phyloP scores from a whole-genome alignment of 345 rosid species.

The Linum usitatissimum region DNA sequence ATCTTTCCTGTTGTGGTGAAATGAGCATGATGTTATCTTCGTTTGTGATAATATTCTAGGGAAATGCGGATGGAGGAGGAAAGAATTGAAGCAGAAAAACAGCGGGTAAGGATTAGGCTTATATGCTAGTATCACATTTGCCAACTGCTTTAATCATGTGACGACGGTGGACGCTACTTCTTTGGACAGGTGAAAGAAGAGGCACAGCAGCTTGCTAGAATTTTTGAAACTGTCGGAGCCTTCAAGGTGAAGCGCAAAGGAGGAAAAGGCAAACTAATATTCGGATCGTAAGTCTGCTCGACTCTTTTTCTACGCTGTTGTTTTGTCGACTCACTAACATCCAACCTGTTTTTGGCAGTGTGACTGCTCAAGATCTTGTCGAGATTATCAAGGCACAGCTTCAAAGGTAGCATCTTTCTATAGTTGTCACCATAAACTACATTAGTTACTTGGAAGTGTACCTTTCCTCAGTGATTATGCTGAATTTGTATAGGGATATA shows the following conservation, averaged over 20 bases:
- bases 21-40: not conserved
- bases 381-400: conserved; percentile 92
- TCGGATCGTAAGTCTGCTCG: conserved; percentile 59
- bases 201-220: conserved; percentile 64
- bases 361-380: conserved; percentile 85
- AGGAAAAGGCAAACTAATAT: conserved; percentile 78
- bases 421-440: not conserved
- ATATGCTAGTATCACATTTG: not conserved
- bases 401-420: conserved; percentile 45
- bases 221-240: conserved; percentile 87
- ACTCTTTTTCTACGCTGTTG: conserved; percentile 1
- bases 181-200: conserved; percentile 80
- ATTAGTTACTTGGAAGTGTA: too few relatives aligned
- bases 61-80: conserved; percentile 81
- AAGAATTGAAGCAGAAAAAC: conserved; percentile 85
- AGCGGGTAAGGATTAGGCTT: conserved; percentile 42
- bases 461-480: not conserved
- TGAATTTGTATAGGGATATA: conserved; percentile 45
- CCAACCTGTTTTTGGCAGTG: conserved; percentile 34
- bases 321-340: conserved; percentile 6
- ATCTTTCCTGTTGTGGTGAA: too few relatives aligned
- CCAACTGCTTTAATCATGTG: not conserved
- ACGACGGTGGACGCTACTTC: not conserved
- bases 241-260: conserved; percentile 94
- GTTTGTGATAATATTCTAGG: conserved; percentile 21